Percentiles rank a stretch among this genome's conserved stretches.
phyloP scores from a whole-genome alignment of 495 filamentous ascomycete genomes.

The Cryomyces antarcticus region DNA sequence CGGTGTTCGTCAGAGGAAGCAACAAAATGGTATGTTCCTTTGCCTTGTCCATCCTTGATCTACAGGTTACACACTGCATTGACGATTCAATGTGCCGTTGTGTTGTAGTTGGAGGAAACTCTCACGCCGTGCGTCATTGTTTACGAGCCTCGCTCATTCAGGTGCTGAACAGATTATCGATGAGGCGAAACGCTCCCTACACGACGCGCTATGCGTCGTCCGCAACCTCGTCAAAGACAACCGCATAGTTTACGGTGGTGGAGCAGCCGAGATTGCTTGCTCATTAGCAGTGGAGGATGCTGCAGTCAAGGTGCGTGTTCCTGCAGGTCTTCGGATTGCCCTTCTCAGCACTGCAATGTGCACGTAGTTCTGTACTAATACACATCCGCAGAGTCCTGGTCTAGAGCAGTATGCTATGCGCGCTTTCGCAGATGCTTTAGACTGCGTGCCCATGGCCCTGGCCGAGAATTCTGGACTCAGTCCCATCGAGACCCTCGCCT shows the following conservation, averaged over 20 bases:
- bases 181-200: slow-evolving; percentile 90
- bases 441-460: slow-evolving; percentile 87
- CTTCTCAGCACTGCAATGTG: neutral
- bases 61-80: neutral
- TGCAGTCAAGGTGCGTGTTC: slow-evolving; percentile 46
- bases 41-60: slow-evolving; percentile 20
- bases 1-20: slow-evolving; percentile 85
- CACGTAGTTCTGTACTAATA: slow-evolving; percentile 2
- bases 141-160: neutral
- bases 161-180: slow-evolving; percentile 60
- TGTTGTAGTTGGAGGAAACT: neutral
- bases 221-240: slow-evolving; percentile 92
- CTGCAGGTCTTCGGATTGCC: neutral
- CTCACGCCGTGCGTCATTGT: too few relatives aligned
- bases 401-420: slow-evolving; percentile 98
- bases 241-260: slow-evolving; percentile 95
- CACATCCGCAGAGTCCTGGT: slow-evolving; percentile 45
- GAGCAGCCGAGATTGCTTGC: slow-evolving; percentile 95
- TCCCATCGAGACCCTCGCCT: slow-evolving; percentile 84
- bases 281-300: slow-evolving; percentile 89
- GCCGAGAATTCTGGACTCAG: slow-evolving; percentile 93
- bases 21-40: slow-evolving; percentile 61
- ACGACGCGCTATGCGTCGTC: slow-evolving; percentile 94
- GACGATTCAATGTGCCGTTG: neutral
- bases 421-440: slow-evolving; percentile 86